Evolutionary conservation across 1,284 basidiomycete genomes (phyloP).

Genomic region (Ustilago cynodontis): DNA sequence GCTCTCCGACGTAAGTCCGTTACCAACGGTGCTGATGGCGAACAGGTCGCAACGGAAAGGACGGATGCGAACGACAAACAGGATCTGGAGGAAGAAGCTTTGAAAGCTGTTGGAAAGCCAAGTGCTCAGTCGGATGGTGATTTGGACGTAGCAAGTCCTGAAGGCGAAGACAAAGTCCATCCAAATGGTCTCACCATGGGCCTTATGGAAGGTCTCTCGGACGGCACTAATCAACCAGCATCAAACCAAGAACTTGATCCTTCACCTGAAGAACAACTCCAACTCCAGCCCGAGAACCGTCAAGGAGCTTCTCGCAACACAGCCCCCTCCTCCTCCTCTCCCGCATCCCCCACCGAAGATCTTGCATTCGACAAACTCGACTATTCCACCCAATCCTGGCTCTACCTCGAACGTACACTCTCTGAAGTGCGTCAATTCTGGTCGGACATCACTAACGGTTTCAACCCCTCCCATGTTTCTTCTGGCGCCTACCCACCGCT

Average conservation of each 20-base stretch:
- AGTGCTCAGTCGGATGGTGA: not conserved
- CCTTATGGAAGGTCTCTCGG: slow-evolving; percentile 35
- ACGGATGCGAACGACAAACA: not conserved
- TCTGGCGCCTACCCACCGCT: slow-evolving; percentile 65
- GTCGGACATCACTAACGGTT: slow-evolving; percentile 52
- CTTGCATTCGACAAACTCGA: slow-evolving; percentile 24
- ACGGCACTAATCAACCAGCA: not conserved
- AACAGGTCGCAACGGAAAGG: not conserved
- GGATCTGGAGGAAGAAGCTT: not conserved
- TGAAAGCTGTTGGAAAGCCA: not conserved
- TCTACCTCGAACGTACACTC: slow-evolving; percentile 49
- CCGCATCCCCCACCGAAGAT: not conserved
- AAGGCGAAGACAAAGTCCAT: slow-evolving; percentile 6
- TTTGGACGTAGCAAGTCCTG: slow-evolving; percentile 17
- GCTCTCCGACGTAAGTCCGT: slow-evolving; percentile 11
- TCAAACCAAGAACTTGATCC: not conserved
- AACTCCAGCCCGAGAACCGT: slow-evolving; percentile 36
- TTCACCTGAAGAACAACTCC: slow-evolving; percentile 18
- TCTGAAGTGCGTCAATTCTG: slow-evolving; percentile 59
- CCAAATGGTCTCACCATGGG: slow-evolving; percentile 44
- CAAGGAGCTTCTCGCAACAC: slow-evolving; percentile 28
- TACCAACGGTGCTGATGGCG: not conserved
- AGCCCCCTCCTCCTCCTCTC: not conserved
- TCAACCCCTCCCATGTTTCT: slow-evolving; percentile 32
- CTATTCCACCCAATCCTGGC: slow-evolving; percentile 29